Evolutionary conservation across 805 yeast genomes (phyloP).

Genomic region (Wickerhamiella slavikovae): DNA sequence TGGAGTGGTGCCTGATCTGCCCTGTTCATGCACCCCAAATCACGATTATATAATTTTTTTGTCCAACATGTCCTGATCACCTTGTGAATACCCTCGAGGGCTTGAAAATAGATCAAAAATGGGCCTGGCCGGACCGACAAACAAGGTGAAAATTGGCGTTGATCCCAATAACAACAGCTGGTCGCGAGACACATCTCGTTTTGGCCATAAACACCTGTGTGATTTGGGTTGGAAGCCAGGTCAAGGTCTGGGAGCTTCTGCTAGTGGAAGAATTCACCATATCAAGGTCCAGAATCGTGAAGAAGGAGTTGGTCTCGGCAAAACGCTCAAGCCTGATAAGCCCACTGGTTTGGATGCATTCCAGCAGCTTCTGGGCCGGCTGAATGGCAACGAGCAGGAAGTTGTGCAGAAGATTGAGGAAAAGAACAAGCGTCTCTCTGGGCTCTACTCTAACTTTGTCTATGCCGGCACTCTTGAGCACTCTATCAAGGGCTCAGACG

Average conservation of each 20-base stretch:
- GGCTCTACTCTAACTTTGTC: slow-evolving; percentile 66
- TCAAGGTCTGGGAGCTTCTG: slow-evolving; percentile 61
- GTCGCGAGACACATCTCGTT: slow-evolving; percentile 54
- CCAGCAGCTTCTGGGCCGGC: slow-evolving; percentile 70
- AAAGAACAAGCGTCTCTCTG: slow-evolving; percentile 44
- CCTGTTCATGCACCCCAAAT: too few species aligned
- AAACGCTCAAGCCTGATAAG: slow-evolving; percentile 44
- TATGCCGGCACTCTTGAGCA: slow-evolving; percentile 67
- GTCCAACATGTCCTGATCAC: too few species aligned
- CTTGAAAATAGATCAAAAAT: slow-evolving; percentile 4
- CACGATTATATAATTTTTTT: too few species aligned
- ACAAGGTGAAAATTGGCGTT: slow-evolving; percentile 65
- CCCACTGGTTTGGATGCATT: slow-evolving; percentile 86
- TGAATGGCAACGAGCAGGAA: slow-evolving; percentile 65
- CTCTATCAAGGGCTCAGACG: slow-evolving; percentile 42
- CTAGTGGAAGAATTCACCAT: slow-evolving; percentile 25
- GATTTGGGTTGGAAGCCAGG: slow-evolving; percentile 90
- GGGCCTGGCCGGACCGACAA: slow-evolving; percentile 39
- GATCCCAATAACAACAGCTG: slow-evolving; percentile 92
- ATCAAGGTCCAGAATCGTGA: slow-evolving; percentile 66
- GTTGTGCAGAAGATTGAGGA: slow-evolving; percentile 28
- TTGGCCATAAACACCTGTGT: slow-evolving; percentile 72
- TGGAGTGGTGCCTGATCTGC: too few species aligned
- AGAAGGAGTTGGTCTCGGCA: slow-evolving; percentile 78
- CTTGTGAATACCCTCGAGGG: background rate